Percentiles rank a stretch among this genome's conserved stretches.
These are phyloP conservation scores for Carex littledalei DNA, from an alignment of 176 grass and related monocot genomes.

Conservation along the genomic window DNA sequence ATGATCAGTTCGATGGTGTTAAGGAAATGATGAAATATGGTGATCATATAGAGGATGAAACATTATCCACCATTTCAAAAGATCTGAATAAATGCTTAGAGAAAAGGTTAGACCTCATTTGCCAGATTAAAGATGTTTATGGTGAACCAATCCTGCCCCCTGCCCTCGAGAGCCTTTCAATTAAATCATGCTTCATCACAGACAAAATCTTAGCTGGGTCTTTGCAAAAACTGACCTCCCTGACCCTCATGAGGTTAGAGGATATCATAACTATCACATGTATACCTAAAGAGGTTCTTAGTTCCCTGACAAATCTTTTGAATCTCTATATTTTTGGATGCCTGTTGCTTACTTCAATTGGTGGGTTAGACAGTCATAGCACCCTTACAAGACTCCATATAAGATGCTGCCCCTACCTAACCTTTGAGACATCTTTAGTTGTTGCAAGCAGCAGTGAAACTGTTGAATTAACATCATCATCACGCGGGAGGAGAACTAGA, in stretches of 20 bases:
- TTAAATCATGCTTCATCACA: not conserved
- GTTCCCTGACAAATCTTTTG: not conserved
- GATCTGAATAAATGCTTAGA: not conserved
- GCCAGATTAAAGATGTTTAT: not conserved
- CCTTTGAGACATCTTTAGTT: no score
- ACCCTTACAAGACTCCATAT: not conserved
- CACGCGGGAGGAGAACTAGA: no score
- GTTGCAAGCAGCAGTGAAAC: no score
- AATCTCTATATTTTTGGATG: not conserved
- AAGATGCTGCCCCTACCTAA: no score
- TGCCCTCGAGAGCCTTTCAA: not conserved
- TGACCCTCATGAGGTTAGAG: not conserved
- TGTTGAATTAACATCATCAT: no score
- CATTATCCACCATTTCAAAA: not conserved
- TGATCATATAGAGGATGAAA: not conserved
- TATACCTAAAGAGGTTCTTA: slow-evolving; percentile 2
- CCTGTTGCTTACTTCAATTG: not conserved
- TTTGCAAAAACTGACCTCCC: not conserved
- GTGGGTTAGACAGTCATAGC: not conserved
- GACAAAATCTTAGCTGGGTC: not conserved
- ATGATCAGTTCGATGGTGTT: not conserved
- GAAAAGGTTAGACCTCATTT: not conserved
- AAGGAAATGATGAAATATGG: slow-evolving; percentile 3
- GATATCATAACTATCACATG: not conserved
- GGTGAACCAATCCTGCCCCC: not conserved